phyloP scores from a whole-genome alignment of 768 basidiomycete species.

The Jaapia argillacea region DNA sequence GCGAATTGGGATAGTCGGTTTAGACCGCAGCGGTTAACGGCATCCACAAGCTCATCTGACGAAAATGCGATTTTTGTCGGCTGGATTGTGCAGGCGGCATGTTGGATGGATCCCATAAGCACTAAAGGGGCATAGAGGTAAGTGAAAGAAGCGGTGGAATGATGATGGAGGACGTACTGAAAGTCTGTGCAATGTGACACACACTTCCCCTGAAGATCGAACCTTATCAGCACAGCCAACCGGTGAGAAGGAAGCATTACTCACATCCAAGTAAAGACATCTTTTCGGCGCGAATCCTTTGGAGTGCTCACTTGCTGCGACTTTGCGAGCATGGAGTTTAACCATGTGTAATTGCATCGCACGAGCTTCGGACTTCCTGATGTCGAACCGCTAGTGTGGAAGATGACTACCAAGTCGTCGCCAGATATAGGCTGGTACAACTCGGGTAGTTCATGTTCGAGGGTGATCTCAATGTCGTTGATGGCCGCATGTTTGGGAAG shows the following conservation, averaged over 20 bases:
- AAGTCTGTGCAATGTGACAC: slow-evolving; percentile 74
- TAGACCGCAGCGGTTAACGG: slow-evolving; percentile 56
- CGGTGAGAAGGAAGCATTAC: slow-evolving; percentile 19
- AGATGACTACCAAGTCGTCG: slow-evolving; percentile 50
- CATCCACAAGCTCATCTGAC: slow-evolving; percentile 59
- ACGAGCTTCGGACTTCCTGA: slow-evolving; percentile 80
- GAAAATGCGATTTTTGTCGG: slow-evolving; percentile 57
- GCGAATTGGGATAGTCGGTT: slow-evolving; percentile 73
- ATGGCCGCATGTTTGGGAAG: slow-evolving; percentile 10
- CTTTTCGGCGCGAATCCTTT: slow-evolving; percentile 39
- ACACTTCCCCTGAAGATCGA: slow-evolving; percentile 56
- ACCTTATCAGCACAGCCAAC: slow-evolving; percentile 23
- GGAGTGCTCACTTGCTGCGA: slow-evolving; percentile 42
- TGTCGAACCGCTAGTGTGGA: slow-evolving; percentile 77
- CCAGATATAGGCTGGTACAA: slow-evolving; percentile 22
- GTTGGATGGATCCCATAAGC: slow-evolving; percentile 62
- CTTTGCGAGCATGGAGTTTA: slow-evolving; percentile 52
- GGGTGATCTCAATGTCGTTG: slow-evolving; percentile 9
- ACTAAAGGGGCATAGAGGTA: slow-evolving; percentile 34
- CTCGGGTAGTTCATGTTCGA: slow-evolving; percentile 32
- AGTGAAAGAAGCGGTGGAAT: slow-evolving; percentile 12
- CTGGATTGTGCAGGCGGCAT: slow-evolving; percentile 65
- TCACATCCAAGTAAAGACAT: slow-evolving; percentile 68
- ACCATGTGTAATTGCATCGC: slow-evolving; percentile 59
- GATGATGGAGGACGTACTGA: slow-evolving; percentile 39